Base-by-base conservation (phyloP, 177 flowering plant species). In the Vitis hybrid region DNA sequence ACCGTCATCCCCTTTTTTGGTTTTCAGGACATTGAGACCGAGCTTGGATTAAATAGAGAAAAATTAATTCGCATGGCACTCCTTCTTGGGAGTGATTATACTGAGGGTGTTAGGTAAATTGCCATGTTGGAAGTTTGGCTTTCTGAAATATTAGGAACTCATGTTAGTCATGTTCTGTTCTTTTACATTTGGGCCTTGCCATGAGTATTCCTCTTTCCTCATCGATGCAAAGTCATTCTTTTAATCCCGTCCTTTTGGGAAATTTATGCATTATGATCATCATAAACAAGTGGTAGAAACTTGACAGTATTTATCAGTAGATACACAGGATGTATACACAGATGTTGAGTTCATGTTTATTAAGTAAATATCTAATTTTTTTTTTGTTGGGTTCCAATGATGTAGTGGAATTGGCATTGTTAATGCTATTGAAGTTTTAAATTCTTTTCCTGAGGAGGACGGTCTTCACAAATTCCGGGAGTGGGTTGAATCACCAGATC, bases 401-500 rank as follows among this genome's bases (percentile, higher is more conserved):
- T 80, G 65, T 69, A 88, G 93, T 83, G 93, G 99, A 54, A 87
- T 95, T 74, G 99, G 99, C 56, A 95, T 93, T 75, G 99, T 95
- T 52, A 95, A 95, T 90, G 99, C 98, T 66, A 85, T 95, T 80
- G 99, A 95, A 82, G 96, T 95, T 76, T 78, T 91, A 65, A 86
- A 85, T 88, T 98, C 99, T 69, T 95, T 90, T 83, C 97, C 97
- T 13, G 99, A 89, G 79, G 94, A 90, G 72, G 90, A 87, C 77
- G 99, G 99, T 56, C 96, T 95, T 64, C 83, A 75, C 17, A 84
- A 90, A 65, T 95, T 95, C 77, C 84, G 94, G 54, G 93, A 93
- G 79, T 95, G 99, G 99, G 75, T 95, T 67, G 99, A 95, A 79
- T 95, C 99, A 71, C 99, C 99, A 64, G 99, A 95, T 79, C 98